Evolutionary conservation across 129 eudicot species (phyloP), one percentile per base, ranked within the genome.

Genomic region (Gnaphalium uliginosum): DNA sequence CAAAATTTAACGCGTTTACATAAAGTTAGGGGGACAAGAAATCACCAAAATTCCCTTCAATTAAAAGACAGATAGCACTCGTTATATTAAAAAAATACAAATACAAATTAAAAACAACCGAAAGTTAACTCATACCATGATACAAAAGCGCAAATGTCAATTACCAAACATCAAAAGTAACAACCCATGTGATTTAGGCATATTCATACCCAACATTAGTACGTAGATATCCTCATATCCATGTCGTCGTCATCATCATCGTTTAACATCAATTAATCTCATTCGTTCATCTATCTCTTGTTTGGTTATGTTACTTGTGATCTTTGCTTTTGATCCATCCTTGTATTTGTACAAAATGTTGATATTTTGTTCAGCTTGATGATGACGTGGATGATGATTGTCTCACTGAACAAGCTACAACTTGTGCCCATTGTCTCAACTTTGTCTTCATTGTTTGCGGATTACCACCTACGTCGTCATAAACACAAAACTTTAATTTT

Each of bases 351-450:
- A 72, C 67, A 33, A 50, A 37, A 2, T 65, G 33, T 66, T 37
- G 54, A 21, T 65, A 54, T 26, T 21, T 22, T 79, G 21, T 73
- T 79, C 83, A 79, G 26, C 63, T 78, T 70, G 83, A n/a, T 41
- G 81, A 35, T 48, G 73, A 46, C 1, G 82, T 43, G 8, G 83
- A 61, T 17, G 88, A 76, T 27, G 87, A 81, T 83, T 81, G 90
- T 25, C 84, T 86, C 76, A 88, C 90, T 8, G 90, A 85, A 86
- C 88, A 88, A 76, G 94, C 94, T 62, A 88, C 94, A 76, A 86
- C 85, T 65, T 86, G 93, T 70, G 93, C 93, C 93, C 93, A 88
- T 72, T 85, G 93, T 73, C 86, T 81, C 75, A 88, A 72, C 68
- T 85, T 88, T 76, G 90, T 86, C 77, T 88, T 88, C 83, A 88